Percentiles rank a stretch among this genome's conserved stretches.
These are phyloP conservation scores for Purpureocillium lavendulum DNA, from an alignment of 2,329 filamentous ascomycete genomes.

Conservation along the genomic window DNA sequence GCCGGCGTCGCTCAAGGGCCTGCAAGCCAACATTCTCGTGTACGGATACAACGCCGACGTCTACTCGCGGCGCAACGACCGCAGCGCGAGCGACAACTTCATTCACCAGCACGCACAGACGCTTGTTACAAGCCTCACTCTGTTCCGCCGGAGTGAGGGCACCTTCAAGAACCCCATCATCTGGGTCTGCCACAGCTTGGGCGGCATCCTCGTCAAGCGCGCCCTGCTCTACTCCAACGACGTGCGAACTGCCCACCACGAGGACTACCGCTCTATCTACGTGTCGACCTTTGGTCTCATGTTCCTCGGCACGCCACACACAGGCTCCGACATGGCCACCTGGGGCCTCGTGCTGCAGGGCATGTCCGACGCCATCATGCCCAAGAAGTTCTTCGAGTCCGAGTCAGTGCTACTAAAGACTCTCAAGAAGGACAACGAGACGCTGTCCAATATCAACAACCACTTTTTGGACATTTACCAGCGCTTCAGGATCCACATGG, in stretches of 20 bases:
- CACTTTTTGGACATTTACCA: slow-evolving; percentile 65
- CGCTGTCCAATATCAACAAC: slow-evolving; percentile 63
- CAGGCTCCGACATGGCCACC: slow-evolving; percentile 57
- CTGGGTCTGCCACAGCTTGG: slow-evolving; percentile 67
- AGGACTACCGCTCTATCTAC: slow-evolving; percentile 60
- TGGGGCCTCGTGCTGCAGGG: slow-evolving; percentile 61
- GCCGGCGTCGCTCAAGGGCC: slow-evolving; percentile 46
- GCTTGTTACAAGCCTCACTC: slow-evolving; percentile 52
- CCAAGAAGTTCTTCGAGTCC: slow-evolving; percentile 57
- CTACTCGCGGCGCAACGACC: slow-evolving; percentile 36
- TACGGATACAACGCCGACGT: slow-evolving; percentile 70
- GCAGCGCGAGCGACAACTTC: slow-evolving; percentile 55
- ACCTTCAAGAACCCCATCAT: slow-evolving; percentile 59
- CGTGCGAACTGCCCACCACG: slow-evolving; percentile 47
- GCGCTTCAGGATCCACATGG: slow-evolving; percentile 67
- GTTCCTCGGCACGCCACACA: slow-evolving; percentile 71
- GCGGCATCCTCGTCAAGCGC: slow-evolving; percentile 64
- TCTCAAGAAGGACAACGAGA: slow-evolving; percentile 67
- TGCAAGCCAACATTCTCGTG: slow-evolving; percentile 56
- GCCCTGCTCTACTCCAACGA: slow-evolving; percentile 61
- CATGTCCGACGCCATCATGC: slow-evolving; percentile 57
- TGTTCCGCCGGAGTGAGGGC: slow-evolving; percentile 51
- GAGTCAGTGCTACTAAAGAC: slow-evolving; percentile 61
- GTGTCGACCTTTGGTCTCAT: slow-evolving; percentile 69
- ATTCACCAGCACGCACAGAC: slow-evolving; percentile 66